Evolutionary conservation across 805 yeast genomes (phyloP).

Genomic region (Yamadazyma nakazawae): DNA sequence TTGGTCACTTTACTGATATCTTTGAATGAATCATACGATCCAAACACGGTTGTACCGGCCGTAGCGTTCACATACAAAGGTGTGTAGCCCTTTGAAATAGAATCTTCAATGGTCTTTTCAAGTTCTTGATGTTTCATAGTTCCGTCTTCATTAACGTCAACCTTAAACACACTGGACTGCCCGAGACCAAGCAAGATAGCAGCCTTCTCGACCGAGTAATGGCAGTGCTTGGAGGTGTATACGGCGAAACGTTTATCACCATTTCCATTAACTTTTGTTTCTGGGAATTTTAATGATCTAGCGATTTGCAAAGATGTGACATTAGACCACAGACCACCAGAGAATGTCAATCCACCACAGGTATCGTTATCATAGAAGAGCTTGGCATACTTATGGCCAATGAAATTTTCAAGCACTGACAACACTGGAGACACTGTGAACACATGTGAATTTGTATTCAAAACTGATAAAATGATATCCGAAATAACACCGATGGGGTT

Average conservation of each 20-base stretch:
- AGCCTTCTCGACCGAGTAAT: conserved; percentile 78
- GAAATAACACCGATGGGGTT: conserved; percentile 80
- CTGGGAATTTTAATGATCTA: conserved; percentile 61
- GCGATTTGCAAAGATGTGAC: conserved; percentile 76
- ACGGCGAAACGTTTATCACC: conserved; percentile 55
- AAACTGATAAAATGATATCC: conserved; percentile 61
- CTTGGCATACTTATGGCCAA: conserved; percentile 64
- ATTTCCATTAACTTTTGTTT: conserved; percentile 64
- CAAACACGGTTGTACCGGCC: conserved; percentile 87
- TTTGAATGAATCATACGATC: conserved; percentile 70
- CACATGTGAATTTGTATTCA: conserved; percentile 84
- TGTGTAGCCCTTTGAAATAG: conserved; percentile 53
- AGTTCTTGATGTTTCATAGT: conserved; percentile 50
- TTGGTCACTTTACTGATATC: conserved; percentile 54
- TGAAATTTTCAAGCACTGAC: conserved; percentile 68
- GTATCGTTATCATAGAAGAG: conserved; percentile 51
- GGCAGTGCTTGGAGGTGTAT: conserved; percentile 69
- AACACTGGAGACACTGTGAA: conserved; percentile 81
- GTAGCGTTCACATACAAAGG: conserved; percentile 80
- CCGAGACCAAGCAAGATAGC: conserved; percentile 78
- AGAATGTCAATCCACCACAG: conserved; percentile 80
- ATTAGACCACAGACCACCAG: conserved; percentile 88
- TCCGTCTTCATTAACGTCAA: conserved; percentile 56
- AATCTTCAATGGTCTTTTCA: conserved; percentile 39
- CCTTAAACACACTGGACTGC: conserved; percentile 55